A percentile compares a stretch with the other conserved stretches of the same genome.
These are phyloP conservation scores for Lipomyces yamadae DNA, from an alignment of 805 yeast genomes.

Conservation along the genomic window DNA sequence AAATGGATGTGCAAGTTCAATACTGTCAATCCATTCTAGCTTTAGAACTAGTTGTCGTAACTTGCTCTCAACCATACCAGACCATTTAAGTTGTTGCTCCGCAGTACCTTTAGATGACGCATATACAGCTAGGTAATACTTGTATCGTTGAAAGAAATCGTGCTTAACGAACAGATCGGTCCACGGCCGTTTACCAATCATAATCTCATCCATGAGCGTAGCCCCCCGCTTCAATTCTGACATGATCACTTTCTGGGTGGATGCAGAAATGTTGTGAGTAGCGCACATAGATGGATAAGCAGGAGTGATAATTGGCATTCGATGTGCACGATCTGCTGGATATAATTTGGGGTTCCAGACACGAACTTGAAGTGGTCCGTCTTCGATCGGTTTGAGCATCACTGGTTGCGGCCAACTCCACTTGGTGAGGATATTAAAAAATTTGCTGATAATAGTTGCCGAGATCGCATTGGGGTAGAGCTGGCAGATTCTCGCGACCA, in stretches of 20 bases:
- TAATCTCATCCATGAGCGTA: slow-evolving; percentile 70
- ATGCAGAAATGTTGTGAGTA: slow-evolving; percentile 89
- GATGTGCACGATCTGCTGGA: slow-evolving; percentile 84
- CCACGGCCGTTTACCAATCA: slow-evolving; percentile 70
- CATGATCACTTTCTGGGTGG: slow-evolving; percentile 82
- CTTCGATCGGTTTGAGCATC: slow-evolving; percentile 87
- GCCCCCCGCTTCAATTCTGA: slow-evolving; percentile 80
- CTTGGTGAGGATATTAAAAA: slow-evolving; percentile 79
- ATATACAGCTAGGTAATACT: slow-evolving; percentile 81
- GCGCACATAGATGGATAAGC: slow-evolving; percentile 99
- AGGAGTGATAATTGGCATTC: slow-evolving; percentile 98
- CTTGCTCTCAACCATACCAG: slow-evolving; percentile 90
- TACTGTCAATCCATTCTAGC: slow-evolving; percentile 75
- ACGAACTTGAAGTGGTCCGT: slow-evolving; percentile 93
- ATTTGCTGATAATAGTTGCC: slow-evolving; percentile 86
- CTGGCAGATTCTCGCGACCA: slow-evolving; percentile 97
- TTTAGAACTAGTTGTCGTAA: slow-evolving; percentile 80
- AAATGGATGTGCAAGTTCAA: slow-evolving; percentile 87
- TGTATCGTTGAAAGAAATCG: slow-evolving; percentile 79
- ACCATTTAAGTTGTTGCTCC: slow-evolving; percentile 89
- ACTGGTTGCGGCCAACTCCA: slow-evolving; percentile 99
- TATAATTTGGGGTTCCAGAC: slow-evolving; percentile 96
- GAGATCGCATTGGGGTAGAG: slow-evolving; percentile 95
- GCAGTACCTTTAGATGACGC: slow-evolving; percentile 73
- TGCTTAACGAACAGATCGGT: slow-evolving; percentile 75